A percentile compares a stretch with the other conserved stretches of the same genome.
Conservation (phyloP, 768 basidiomycete genomes). For the Chalciporus sphaerocephalus region DNA sequence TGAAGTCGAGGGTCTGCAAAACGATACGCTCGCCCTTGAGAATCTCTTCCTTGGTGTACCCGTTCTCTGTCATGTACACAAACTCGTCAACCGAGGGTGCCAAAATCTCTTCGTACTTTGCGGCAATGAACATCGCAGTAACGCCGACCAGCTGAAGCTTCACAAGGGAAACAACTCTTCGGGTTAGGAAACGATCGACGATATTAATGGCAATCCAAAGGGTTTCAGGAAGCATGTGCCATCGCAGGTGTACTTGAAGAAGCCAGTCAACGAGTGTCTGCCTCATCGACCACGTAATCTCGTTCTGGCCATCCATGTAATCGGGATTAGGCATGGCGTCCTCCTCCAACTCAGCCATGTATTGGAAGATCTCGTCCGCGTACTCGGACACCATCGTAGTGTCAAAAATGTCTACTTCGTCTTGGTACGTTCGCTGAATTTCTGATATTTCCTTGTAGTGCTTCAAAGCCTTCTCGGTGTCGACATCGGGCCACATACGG, state of each 20-base stretch:
- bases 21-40: slow-evolving; percentile 97
- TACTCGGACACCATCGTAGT: slow-evolving; percentile 98
- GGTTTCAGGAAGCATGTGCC: slow-evolving; percentile 99
- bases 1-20: slow-evolving; percentile 91
- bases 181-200: slow-evolving; percentile 86
- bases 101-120: slow-evolving; percentile 98
- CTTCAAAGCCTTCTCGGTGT: slow-evolving; percentile 53
- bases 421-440: slow-evolving; percentile 59
- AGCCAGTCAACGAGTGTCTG: slow-evolving; percentile 98
- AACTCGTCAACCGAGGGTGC: slow-evolving; percentile 98
- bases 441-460: slow-evolving; percentile 61
- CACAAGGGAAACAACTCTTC: slow-evolving; percentile 80
- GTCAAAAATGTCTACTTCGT: slow-evolving; percentile 66
- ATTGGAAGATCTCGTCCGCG: slow-evolving; percentile 95
- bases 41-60: slow-evolving; percentile 92
- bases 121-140: slow-evolving; percentile 98
- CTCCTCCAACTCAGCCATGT: slow-evolving; percentile 93
- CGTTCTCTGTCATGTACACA: slow-evolving; percentile 95
- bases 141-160: slow-evolving; percentile 97
- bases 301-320: slow-evolving; percentile 91
- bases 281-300: slow-evolving; percentile 92
- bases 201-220: slow-evolving; percentile 99
- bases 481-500: slow-evolving; percentile 71
- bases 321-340: slow-evolving; percentile 85
- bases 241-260: slow-evolving; percentile 93